Conservation (phyloP, 1,139 yeast genomes). For the Candida sanyaensis region DNA sequence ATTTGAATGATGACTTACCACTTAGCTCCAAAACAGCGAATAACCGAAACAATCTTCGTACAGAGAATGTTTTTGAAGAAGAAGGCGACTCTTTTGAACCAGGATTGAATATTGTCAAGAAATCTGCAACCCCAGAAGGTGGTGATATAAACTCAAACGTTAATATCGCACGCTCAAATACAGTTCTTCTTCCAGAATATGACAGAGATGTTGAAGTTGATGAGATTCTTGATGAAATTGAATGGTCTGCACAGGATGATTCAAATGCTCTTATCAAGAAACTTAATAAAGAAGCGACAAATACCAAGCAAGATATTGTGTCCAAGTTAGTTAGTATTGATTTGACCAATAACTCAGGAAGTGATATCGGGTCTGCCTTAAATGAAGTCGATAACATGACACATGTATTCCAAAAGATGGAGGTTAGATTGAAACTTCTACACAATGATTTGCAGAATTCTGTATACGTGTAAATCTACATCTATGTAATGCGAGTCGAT, state of each 20-base stretch:
- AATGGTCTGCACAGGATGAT: conserved; percentile 71
- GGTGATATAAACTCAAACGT: conserved; percentile 6
- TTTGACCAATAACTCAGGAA: conserved; percentile 38
- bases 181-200: conserved; percentile 13
- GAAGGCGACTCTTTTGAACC: conserved; percentile 14
- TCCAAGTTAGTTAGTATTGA: conserved; percentile 40
- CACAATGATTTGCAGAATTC: conserved; percentile 3
- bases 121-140: conserved; percentile 7
- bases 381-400: conserved; percentile 67
- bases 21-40: not conserved
- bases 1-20: not conserved
- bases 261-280: conserved; percentile 56
- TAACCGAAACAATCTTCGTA: not conserved
- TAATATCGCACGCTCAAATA: not conserved
- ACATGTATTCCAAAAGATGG: conserved; percentile 48
- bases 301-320: conserved; percentile 40
- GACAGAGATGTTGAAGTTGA: conserved; percentile 53
- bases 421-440: conserved; percentile 18
- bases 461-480: not conserved
- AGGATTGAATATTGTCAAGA: conserved; percentile 24
- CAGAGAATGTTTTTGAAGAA: not conserved
- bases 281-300: conserved; percentile 50
- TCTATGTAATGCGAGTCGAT: too few species aligned
- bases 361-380: conserved; percentile 46
- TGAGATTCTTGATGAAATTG: conserved; percentile 71